A percentile compares a stretch with the other conserved stretches of the same genome.
Evolutionary conservation across 192 early-diverging fungal species (phyloP).

Genomic region (Gorgonomyces haynaldii): DNA sequence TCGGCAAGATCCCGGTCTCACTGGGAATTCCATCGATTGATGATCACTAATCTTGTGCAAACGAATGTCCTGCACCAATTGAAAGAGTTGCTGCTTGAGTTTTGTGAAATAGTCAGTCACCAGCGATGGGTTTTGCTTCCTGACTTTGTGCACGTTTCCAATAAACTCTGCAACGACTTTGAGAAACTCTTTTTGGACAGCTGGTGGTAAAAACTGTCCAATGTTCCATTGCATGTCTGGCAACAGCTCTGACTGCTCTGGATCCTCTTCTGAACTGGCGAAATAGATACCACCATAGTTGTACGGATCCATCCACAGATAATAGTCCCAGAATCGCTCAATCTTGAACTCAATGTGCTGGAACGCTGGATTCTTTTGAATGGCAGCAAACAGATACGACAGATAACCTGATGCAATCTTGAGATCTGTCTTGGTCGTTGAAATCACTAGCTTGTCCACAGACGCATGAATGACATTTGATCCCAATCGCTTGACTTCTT

Average conservation of each 20-base stretch:
- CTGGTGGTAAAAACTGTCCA: slow-evolving; percentile 69
- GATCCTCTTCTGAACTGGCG: slow-evolving; percentile 15
- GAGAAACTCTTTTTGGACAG: slow-evolving; percentile 60
- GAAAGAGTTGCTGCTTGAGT: slow-evolving; percentile 52
- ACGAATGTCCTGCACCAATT: slow-evolving; percentile 48
- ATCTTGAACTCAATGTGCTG: slow-evolving; percentile 56
- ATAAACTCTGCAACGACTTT: slow-evolving; percentile 51
- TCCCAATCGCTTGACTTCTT: slow-evolving; percentile 69
- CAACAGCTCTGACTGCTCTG: slow-evolving; percentile 17
- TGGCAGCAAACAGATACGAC: slow-evolving; percentile 56
- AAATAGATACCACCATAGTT: slow-evolving; percentile 66
- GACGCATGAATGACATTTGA: slow-evolving; percentile 66
- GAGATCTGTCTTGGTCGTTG: slow-evolving; percentile 65
- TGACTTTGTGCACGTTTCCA: slow-evolving; percentile 25
- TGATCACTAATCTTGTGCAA: slow-evolving; percentile 2
- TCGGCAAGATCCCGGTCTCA: slow-evolving; percentile 62
- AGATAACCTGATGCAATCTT: slow-evolving; percentile 62
- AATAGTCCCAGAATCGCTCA: slow-evolving; percentile 62
- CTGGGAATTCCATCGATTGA: slow-evolving; percentile 38
- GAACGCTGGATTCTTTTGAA: slow-evolving; percentile 64
- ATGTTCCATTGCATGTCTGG: slow-evolving; percentile 80
- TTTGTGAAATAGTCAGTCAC: slow-evolving; percentile 13
- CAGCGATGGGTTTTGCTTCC: not conserved
- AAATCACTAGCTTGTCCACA: slow-evolving; percentile 69
- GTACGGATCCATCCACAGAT: slow-evolving; percentile 85